Evolutionary conservation across 164 flowering plant species (phyloP), one percentile per base, ranked within the genome.

Genomic region (Aristolochia fimbriata): DNA sequence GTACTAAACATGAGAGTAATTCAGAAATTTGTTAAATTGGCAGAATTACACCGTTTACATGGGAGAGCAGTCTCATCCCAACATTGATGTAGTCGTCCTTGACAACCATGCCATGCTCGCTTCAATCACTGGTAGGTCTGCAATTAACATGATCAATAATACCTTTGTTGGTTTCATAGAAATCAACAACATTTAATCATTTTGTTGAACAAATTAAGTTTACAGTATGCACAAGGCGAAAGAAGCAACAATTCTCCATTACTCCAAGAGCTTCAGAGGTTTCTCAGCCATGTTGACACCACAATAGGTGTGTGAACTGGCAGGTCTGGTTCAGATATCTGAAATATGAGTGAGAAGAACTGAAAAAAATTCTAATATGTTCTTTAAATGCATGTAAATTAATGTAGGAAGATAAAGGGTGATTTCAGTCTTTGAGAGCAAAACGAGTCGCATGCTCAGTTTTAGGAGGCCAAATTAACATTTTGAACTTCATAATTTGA

Each of bases 191-290:
- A n/a, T n/a, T n/a, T n/a, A n/a, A n/a, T n/a, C n/a, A n/a, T n/a
- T n/a, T n/a, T n/a, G n/a, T n/a, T n/a, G n/a, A n/a, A n/a, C n/a
- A n/a, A n/a, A n/a, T n/a, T n/a, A n/a, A 49, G 33, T 52, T 53
- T 43, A 47, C 52, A 68, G 76, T 53, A 27, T 52, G 14, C 16
- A 58, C 10, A 49, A 24, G 48, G 73, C 77, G 37, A 20, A 58
- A 23, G 33, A 71, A 11, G 70, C 69, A 16, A 61, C 67, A 12
- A 61, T 79, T 57, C 63, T 61, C 46, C 82, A 81, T 58, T 82
- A 74, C 73, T 66, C 62, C 48, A 84, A 75, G 66, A 82, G 82
- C 55, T 82, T 84, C 52, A 76, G 74, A 53, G 90, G 85, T 1
- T 82, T 84, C 54, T 79, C 74, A 0, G 87, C 77, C 20, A 68